Base-by-base conservation (phyloP, 1,284 basidiomycete species). In the Ustilago xerochloae region DNA sequence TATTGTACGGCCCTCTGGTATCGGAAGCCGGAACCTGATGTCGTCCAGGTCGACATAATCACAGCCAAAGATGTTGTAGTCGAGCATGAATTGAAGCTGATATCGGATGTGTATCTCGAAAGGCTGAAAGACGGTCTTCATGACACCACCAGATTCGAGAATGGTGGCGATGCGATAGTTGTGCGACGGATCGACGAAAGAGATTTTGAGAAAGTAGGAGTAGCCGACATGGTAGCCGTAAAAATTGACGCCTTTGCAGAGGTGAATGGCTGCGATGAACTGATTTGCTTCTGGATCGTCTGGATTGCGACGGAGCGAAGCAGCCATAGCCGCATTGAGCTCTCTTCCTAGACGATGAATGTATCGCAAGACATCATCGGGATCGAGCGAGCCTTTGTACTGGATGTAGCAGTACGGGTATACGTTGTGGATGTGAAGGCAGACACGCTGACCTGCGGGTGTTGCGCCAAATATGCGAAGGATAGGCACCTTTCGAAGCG, bases 1-100 rank as follows among this genome's bases (percentile, higher is more conserved):
- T 1, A 77, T 32, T 2, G 30, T 32, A 22, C 55, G 58, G 16
- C 64, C 68, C 28, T 86, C 86, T 5, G 87, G 87, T 0, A 88
- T 74, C 6, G 86, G 87, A 29, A 85, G 82, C 1, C 89, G 83
- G 52, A 89, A 88, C n/a, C 79, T 83, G 5, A 86, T 87, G 12
- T 87, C 85, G 16, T 84, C 85, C 3, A 89, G 78, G 62, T 96
- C 90, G 49, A 98, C 87, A 89, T 91, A 93, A 9, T 92, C 94
- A 84, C 96, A 98, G 2, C 96, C 96, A 80, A 94, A 97, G 33
- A 99, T 87, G 65, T 94, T 94, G 85, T 93, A 95, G 85, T 99
- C 96, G 84, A 92, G 92, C 89, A 98, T 89, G 86, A 97, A 97
- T 85, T 98, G 95, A 24, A 98, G 87, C 43, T 90, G 87, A 84